phyloP scores from a whole-genome alignment of 768 basidiomycete species.

The Trametes meyenii region DNA sequence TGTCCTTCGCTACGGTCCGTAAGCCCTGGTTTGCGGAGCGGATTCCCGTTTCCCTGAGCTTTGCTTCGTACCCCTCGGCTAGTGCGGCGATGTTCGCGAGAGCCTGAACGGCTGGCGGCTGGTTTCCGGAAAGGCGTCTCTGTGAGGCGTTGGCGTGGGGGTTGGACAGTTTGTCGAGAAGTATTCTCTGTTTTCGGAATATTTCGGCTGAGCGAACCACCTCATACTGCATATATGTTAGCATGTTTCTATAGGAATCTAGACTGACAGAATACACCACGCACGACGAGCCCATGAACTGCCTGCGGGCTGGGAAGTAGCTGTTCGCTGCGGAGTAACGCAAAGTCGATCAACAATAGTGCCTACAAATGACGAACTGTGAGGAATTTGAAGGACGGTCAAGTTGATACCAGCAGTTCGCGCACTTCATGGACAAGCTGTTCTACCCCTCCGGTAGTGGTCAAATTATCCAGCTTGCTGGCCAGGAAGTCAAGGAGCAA shows the following conservation, averaged over 20 bases:
- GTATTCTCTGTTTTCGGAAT: slow-evolving; percentile 48
- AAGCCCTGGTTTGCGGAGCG: slow-evolving; percentile 59
- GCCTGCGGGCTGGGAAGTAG: slow-evolving; percentile 57
- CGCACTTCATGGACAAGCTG: slow-evolving; percentile 57
- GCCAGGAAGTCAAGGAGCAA: slow-evolving; percentile 58
- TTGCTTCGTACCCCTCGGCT: slow-evolving; percentile 56
- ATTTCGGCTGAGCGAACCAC: slow-evolving; percentile 56
- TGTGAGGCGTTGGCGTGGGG: slow-evolving; percentile 35
- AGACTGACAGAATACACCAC: slow-evolving; percentile 29
- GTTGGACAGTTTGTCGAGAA: slow-evolving; percentile 48
- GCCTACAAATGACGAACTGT: slow-evolving; percentile 35
- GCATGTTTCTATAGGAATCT: not conserved
- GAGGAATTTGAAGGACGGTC: not conserved
- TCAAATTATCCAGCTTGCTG: slow-evolving; percentile 55
- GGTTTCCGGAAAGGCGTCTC: slow-evolving; percentile 23
- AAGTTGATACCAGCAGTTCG: slow-evolving; percentile 24
- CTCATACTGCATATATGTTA: slow-evolving; percentile 54
- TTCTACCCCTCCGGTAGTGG: slow-evolving; percentile 55
- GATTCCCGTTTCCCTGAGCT: slow-evolving; percentile 46
- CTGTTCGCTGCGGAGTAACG: slow-evolving; percentile 52
- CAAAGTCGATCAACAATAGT: slow-evolving; percentile 54
- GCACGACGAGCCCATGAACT: slow-evolving; percentile 63
- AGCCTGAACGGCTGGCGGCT: slow-evolving; percentile 4
- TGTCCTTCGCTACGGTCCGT: slow-evolving; percentile 57
- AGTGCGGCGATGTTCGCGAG: slow-evolving; percentile 47